Percentiles rank a stretch among this genome's conserved stretches.
Conservation (phyloP, 768 basidiomycete genomes). For the Tulasnella sp. region DNA sequence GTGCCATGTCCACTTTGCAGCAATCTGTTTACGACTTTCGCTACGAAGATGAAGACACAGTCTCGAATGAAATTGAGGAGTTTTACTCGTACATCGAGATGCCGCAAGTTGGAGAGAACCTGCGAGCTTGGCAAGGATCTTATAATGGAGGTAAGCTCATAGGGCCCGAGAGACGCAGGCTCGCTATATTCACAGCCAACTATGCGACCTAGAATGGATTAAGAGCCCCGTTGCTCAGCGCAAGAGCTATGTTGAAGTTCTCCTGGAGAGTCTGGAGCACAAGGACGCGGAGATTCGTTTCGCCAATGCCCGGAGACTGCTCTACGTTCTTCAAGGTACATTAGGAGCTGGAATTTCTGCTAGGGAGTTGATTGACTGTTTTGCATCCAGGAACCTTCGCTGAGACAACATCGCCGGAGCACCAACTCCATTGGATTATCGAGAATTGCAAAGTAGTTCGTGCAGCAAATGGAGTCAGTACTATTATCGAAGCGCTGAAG, state of each 20-base stretch:
- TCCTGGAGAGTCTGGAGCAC: slow-evolving; percentile 86
- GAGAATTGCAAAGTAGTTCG: slow-evolving; percentile 88
- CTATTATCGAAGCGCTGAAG: slow-evolving; percentile 83
- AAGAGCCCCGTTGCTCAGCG: slow-evolving; percentile 58
- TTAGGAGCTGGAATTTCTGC: not conserved
- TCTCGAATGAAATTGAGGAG: slow-evolving; percentile 94
- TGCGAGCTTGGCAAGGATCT: slow-evolving; percentile 82
- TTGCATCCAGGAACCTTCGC: slow-evolving; percentile 71
- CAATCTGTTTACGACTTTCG: slow-evolving; percentile 87
- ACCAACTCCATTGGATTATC: slow-evolving; percentile 93
- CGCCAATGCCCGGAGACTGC: slow-evolving; percentile 76
- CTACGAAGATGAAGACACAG: slow-evolving; percentile 94
- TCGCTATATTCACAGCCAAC: slow-evolving; percentile 29
- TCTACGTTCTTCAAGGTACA: slow-evolving; percentile 89
- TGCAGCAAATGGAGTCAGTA: slow-evolving; percentile 73
- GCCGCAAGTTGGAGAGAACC: slow-evolving; percentile 81
- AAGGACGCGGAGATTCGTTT: slow-evolving; percentile 79
- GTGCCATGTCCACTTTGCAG: slow-evolving; percentile 41
- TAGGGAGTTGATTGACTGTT: not conserved
- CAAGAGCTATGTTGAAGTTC: slow-evolving; percentile 68
- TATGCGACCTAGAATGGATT: slow-evolving; percentile 65
- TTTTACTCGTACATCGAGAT: slow-evolving; percentile 98
- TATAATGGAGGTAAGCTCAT: slow-evolving; percentile 63
- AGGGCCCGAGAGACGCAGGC: slow-evolving; percentile 4
- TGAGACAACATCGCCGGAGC: slow-evolving; percentile 86